phyloP scores from a whole-genome alignment of 345 rosid genomes.

The Syzygium aromaticum region DNA sequence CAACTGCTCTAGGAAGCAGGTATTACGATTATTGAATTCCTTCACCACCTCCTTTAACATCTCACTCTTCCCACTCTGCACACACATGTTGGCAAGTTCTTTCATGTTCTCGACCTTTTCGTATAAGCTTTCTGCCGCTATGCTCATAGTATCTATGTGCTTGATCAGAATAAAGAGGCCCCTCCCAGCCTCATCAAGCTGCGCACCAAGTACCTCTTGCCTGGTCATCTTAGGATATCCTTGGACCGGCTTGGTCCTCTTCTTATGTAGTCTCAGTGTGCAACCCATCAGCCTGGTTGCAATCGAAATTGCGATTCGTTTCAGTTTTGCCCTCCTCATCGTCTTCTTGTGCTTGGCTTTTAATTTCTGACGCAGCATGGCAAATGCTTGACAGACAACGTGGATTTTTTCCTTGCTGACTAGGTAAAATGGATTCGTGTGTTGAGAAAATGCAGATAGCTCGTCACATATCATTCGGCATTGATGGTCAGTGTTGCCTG shows the following conservation, averaged over 20 bases:
- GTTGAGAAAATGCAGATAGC: neutral
- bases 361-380: conserved; percentile 26
- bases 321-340: conserved; percentile 28
- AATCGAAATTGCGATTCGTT: conserved; percentile 43
- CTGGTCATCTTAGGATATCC: conserved; percentile 14
- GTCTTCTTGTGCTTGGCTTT: conserved; percentile 36
- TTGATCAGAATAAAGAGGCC: conserved; percentile 54
- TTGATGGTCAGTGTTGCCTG: neutral
- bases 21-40: conserved; percentile 30
- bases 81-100: conserved; percentile 44
- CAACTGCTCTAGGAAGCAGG: conserved; percentile 46
- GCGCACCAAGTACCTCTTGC: conserved; percentile 31
- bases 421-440: neutral
- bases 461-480: neutral
- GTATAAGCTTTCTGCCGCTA: conserved; percentile 37
- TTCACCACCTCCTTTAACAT: conserved; percentile 48
- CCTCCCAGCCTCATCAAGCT: conserved; percentile 69
- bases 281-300: conserved; percentile 24
- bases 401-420: conserved; percentile 12
- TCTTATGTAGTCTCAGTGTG: conserved; percentile 26
- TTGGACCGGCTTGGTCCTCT: conserved; percentile 6
- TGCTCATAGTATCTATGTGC: conserved; percentile 52
- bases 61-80: conserved; percentile 37
- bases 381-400: conserved; percentile 28
- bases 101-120: conserved; percentile 62